Conservation (phyloP, 805 yeast genomes). For the Cyberlindnera suaveolens region DNA sequence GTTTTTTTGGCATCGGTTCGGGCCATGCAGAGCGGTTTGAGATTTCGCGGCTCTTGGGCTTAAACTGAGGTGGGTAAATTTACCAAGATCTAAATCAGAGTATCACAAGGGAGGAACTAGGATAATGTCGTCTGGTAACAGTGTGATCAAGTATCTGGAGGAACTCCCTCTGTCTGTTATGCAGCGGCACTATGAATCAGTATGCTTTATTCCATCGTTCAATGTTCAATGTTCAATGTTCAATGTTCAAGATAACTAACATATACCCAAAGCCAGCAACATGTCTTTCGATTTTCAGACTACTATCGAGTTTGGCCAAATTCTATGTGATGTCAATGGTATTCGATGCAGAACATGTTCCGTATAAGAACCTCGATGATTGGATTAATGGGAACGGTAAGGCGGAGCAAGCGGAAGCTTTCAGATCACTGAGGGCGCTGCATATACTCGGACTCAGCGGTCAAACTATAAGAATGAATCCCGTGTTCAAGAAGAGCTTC, state of each 20-base stretch:
- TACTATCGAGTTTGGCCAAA: conserved; percentile 85
- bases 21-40: background rate
- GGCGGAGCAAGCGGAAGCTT: conserved; percentile 59
- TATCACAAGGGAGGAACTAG: too few species aligned
- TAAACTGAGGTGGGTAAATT: too few species aligned
- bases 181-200: conserved; percentile 66
- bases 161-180: conserved; percentile 86
- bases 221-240: background rate
- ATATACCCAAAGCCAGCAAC: conserved; percentile 62
- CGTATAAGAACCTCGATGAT: conserved; percentile 58
- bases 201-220: conserved; percentile 6
- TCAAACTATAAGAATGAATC: conserved; percentile 50
- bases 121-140: conserved; percentile 38
- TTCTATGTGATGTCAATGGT: conserved; percentile 83
- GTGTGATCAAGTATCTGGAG: conserved; percentile 85
- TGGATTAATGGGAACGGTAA: conserved; percentile 65
- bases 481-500: conserved; percentile 68
- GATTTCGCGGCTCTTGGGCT: background rate
- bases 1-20: background rate
- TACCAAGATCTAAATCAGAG: too few species aligned
- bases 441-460: conserved; percentile 63
- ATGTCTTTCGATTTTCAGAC: conserved; percentile 85
- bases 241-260: background rate
- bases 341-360: conserved; percentile 69
- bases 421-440: conserved; percentile 67